Evolutionary conservation across 345 rosid genomes (phyloP).

Genomic region (Clausena lansium): DNA sequence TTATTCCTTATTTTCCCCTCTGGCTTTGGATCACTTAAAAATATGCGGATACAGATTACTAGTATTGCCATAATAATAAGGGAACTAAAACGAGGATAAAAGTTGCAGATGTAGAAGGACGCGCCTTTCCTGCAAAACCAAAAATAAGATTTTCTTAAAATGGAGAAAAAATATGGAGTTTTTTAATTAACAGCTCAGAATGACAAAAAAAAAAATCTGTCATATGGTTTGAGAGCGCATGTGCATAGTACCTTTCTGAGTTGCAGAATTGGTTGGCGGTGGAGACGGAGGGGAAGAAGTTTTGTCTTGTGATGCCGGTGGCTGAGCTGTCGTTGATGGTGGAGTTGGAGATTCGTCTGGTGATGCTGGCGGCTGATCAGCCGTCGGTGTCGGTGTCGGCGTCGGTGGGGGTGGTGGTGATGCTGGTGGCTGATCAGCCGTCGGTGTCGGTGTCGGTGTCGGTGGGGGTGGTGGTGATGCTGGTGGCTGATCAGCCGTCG

Average conservation of each 20-base stretch:
- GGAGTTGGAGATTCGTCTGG: not conserved
- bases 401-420: not conserved
- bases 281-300: not conserved
- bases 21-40: not conserved
- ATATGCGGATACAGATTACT: not conserved
- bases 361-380: too few relatives aligned
- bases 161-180: not conserved
- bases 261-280: not conserved
- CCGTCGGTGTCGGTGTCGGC: not conserved
- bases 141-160: not conserved
- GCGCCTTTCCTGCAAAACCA: not conserved
- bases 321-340: not conserved
- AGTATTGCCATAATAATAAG: not conserved
- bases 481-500: not conserved
- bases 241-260: not conserved
- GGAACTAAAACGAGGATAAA: not conserved
- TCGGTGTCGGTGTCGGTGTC: not conserved
- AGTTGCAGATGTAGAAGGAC: not conserved
- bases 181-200: not conserved
- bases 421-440: not conserved
- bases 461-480: not conserved
- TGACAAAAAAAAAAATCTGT: too few relatives aligned
- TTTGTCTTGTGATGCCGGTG: not conserved
- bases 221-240: too few relatives aligned
- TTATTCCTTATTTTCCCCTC: not conserved